Evolutionary conservation across 2,329 filamentous ascomycete species (phyloP).

Genomic region (Lojkania enalia): DNA sequence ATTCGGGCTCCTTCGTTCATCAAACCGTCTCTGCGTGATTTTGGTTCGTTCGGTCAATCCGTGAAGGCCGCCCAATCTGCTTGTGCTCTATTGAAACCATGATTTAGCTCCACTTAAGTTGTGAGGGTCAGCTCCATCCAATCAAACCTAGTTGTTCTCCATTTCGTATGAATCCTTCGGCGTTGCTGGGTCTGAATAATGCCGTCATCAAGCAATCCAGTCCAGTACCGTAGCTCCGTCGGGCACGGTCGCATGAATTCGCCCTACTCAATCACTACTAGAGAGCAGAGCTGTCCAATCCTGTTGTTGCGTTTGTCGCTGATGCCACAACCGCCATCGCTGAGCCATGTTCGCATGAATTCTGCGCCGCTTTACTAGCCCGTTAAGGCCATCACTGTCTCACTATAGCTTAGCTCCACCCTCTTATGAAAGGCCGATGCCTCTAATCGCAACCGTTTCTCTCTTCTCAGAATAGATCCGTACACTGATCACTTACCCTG

Average conservation of each 20-base stretch:
- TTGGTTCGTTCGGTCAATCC: conserved; percentile 4
- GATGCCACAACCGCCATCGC: too few species aligned
- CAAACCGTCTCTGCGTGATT: too few species aligned
- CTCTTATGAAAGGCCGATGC: too few species aligned
- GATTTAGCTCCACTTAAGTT: conserved; percentile 15
- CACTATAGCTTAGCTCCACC: conserved; percentile 8
- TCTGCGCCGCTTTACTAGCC: too few species aligned
- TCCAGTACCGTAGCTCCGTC: conserved; percentile 12
- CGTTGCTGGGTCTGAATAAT: conserved; percentile 13
- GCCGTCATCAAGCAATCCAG: conserved; percentile 11
- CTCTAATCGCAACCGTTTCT: too few species aligned
- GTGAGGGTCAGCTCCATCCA: conserved; percentile 7
- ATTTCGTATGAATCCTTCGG: conserved; percentile 13
- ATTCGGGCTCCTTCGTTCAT: too few species aligned
- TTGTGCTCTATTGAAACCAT: conserved; percentile 13
- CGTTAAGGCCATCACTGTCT: conserved; percentile 6
- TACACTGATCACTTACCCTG: too few species aligned
- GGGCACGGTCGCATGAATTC: conserved; percentile 5
- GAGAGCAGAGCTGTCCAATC: not conserved
- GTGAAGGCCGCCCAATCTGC: conserved; percentile 10
- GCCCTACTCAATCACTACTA: not conserved
- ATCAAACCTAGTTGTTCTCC: conserved; percentile 14
- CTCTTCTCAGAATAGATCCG: too few species aligned
- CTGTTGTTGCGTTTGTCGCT: not conserved
- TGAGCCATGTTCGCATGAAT: too few species aligned